Evolutionary conservation across 83 land plant species (phyloP).

Genomic region (Larix sibirica): DNA sequence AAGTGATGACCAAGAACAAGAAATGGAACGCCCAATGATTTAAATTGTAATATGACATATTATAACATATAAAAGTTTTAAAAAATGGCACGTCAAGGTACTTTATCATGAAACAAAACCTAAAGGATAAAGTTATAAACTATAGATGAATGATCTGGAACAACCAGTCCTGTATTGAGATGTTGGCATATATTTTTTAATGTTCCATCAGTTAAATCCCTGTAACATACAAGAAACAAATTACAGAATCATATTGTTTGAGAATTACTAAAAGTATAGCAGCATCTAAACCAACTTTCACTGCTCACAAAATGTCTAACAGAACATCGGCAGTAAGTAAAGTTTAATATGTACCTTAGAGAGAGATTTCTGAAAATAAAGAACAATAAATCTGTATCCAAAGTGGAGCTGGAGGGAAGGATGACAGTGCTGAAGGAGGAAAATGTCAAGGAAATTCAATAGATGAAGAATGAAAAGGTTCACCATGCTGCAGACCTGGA

Average conservation of each 20-base stretch:
- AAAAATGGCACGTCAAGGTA: background rate
- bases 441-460: too few relatives aligned
- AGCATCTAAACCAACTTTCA: background rate
- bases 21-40: background rate
- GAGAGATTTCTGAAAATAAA: too few relatives aligned
- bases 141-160: background rate
- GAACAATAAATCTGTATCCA: too few relatives aligned
- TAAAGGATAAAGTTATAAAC: background rate
- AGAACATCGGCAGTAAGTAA: background rate
- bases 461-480: too few relatives aligned
- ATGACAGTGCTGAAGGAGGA: too few relatives aligned
- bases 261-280: background rate
- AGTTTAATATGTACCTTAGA: background rate
- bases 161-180: background rate
- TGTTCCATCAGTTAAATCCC: background rate
- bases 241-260: background rate
- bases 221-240: background rate
- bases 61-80: background rate
- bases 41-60: background rate
- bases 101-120: background rate
- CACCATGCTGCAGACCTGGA: too few relatives aligned
- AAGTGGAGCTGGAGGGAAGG: too few relatives aligned
- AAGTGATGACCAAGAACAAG: conserved; percentile 4
- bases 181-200: background rate
- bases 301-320: background rate